Evolutionary conservation across 2,329 filamentous ascomycete genomes (phyloP).

Genomic region (Cyphellophora europaea): DNA sequence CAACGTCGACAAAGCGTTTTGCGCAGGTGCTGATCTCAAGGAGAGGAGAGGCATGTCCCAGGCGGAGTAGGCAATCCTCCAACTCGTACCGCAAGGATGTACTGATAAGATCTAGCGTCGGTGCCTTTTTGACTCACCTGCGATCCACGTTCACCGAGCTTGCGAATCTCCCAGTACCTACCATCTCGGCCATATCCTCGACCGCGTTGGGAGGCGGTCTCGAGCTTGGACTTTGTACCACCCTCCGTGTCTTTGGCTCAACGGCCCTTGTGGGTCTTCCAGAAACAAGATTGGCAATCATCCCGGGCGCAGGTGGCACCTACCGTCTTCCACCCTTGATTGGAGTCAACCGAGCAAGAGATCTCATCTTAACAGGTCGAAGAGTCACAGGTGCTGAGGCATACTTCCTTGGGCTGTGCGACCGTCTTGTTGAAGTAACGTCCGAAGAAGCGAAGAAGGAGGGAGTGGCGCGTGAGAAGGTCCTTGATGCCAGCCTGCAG

Average conservation of each 20-base stretch:
- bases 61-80: slow-evolving; percentile 56
- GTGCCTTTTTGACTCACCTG: slow-evolving; percentile 66
- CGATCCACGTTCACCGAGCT: slow-evolving; percentile 67
- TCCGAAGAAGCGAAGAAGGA: slow-evolving; percentile 45
- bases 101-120: too few relatives aligned
- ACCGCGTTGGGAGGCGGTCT: slow-evolving; percentile 86
- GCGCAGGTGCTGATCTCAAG: slow-evolving; percentile 89
- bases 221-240: slow-evolving; percentile 81
- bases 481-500: slow-evolving; percentile 65
- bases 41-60: slow-evolving; percentile 68
- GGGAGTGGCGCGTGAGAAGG: slow-evolving; percentile 53
- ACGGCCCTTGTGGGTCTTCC: slow-evolving; percentile 73
- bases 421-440: slow-evolving; percentile 75
- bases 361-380: slow-evolving; percentile 85
- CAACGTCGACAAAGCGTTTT: slow-evolving; percentile 79
- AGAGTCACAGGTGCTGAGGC: slow-evolving; percentile 74
- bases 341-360: slow-evolving; percentile 70
- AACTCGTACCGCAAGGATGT: too few relatives aligned
- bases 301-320: slow-evolving; percentile 89
- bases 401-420: slow-evolving; percentile 82
- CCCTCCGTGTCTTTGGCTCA: slow-evolving; percentile 78
- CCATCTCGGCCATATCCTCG: slow-evolving; percentile 78
- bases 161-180: slow-evolving; percentile 71
- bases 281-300: slow-evolving; percentile 86
- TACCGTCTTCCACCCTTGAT: slow-evolving; percentile 76